Base-by-base conservation (phyloP, 495 filamentous ascomycete species). In the Penicillium canariense region DNA sequence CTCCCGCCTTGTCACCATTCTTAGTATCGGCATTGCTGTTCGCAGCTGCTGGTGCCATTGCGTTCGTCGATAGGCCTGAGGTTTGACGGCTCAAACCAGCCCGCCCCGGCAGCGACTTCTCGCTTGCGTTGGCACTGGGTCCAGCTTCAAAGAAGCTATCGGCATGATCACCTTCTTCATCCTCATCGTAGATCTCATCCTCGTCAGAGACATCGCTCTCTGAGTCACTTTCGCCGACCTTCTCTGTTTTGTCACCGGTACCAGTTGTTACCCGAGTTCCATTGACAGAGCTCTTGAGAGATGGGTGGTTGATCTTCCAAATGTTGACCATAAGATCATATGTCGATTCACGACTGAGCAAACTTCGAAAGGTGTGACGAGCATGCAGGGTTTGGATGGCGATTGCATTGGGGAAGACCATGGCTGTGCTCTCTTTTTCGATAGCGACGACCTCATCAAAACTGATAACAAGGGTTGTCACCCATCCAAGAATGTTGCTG, bases 401-500 rank as follows among this genome's bases (percentile, higher is more conserved):
- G 56, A 99, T 91, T 14, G 91, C 95, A 72, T 99, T 99, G 40
- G 92, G 94, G 69, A 99, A 97, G 1, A 99, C 84, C 68, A 97
- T 80, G 4, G 93, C 95, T 0, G 94, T 99, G 57, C 81, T 96
- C 69, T 96, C 91, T 72, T 97, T 99, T 67, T 99, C 94, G 2
- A 99, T 86, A 0, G 91, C 88, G 27, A 97, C 90, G 45, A 99
- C 87, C 68, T 99, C 94, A 65, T 97, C 95, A 68, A 97, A 99
- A 66, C 89, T 94, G 70, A 99, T 96, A 35, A 99, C 92, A 26
- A 97, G 74, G 4, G 91, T 97, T 1, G 95, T 99, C 1, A 95
- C 85, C 94, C 94, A 99, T 31, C 94, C 94, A 31, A 99, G 80
- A 47, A 99, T 99, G 66, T 99, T 99, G 70, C 94, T 97, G 55